Evolutionary conservation across 768 basidiomycete genomes (phyloP).

Genomic region (Boletus rubropictus): DNA sequence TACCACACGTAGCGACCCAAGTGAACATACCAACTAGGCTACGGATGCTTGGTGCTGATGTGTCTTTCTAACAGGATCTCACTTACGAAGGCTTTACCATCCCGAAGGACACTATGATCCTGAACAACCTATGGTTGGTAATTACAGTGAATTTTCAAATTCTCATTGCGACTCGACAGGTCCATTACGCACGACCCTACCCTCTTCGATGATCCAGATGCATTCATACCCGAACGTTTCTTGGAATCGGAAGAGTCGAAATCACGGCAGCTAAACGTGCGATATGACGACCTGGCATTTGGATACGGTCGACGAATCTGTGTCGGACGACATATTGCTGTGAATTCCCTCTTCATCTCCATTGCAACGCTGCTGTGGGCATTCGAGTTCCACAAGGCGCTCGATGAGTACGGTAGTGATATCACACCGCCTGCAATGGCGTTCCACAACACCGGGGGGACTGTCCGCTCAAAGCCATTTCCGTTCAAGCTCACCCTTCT

Average conservation of each 20-base stretch:
- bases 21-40: not conserved
- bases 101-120: constrained; percentile 4
- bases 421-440: constrained; percentile 7
- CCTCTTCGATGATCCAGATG: constrained; percentile 10
- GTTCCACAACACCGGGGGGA: constrained; percentile 4
- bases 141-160: not conserved
- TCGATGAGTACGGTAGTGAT: constrained; percentile 3
- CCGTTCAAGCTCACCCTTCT: constrained; percentile 1
- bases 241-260: constrained; percentile 1
- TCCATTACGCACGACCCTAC: constrained; percentile 8
- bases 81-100: constrained; percentile 1
- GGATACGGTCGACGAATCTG: constrained; percentile 13
- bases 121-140: constrained; percentile 1
- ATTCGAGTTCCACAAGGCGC: constrained; percentile 6
- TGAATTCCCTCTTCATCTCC: constrained; percentile 8
- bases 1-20: constrained; percentile 4
- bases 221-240: constrained; percentile 15
- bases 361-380: constrained; percentile 7
- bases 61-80: not conserved
- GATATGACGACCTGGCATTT: constrained; percentile 10
- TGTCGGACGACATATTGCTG: constrained; percentile 4
- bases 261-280: not conserved
- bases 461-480: constrained; percentile 4
- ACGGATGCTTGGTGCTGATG: not conserved
- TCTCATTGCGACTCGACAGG: not conserved